Base-by-base conservation (phyloP, 2,329 filamentous ascomycete species). In the Stagonosporopsis cucurbitacearum region DNA sequence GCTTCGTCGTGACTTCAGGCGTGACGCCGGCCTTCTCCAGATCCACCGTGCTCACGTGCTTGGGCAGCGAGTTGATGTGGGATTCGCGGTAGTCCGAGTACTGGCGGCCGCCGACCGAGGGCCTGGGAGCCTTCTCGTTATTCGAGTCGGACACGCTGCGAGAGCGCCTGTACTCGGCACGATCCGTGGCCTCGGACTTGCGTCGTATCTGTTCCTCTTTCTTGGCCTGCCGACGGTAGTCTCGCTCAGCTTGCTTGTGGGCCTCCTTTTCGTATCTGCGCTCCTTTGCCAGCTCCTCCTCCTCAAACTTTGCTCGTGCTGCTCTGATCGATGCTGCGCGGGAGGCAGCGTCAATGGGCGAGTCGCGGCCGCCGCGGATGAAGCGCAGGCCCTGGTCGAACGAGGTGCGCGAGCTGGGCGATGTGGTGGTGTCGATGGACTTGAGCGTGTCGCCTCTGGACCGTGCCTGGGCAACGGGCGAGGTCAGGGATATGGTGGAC, bases 251-350 rank as follows among this genome's bases (percentile, higher is more conserved):
- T 42, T 77, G 78, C 75, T 75, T 83, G 54, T 76, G 67, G 42
- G 77, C 80, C 50, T 84, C 82, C 63, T 82, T 78, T 64, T 85
- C 81, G 41, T 80, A 73, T 62, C 83, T 84, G 45, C 77, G 79
- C 50, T 80, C 80, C 63, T 86, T 86, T 32, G 80, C 82, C 4
- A 81, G 82, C 71, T 86, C 83, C 61, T 84, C 84, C 60, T 86
- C 82, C 54, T 83, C 78, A 66, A 86, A 86, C 28, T 84, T 84
- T 46, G 80, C 76, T 6, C 85, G 79, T 5, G 82, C 81, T 40
- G 81, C 82, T 50, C 82, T 80, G 9, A 87, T 83, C 4, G 80
- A 80, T 17, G 84, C 83, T 37, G 83, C 83, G 35, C 83, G 80
- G 5, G 81, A 80, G 26, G 80, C 77, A 7, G 83, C 78, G 62